Conservation (phyloP, 306 rosid genomes). For the Senna siamea region DNA sequence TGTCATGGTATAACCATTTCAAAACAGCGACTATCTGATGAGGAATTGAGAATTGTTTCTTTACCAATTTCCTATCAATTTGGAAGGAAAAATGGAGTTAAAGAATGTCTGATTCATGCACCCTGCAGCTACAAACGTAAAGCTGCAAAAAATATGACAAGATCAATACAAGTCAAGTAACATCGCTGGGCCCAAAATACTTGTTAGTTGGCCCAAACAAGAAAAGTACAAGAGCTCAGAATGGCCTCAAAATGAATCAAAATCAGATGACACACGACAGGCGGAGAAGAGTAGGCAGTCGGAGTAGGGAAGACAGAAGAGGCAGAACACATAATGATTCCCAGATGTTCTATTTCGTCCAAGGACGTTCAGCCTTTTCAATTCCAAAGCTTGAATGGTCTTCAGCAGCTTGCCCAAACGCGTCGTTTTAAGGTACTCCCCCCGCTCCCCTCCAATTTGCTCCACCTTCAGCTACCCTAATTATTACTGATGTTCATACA, state of each 20-base stretch:
- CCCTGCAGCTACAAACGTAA: no score
- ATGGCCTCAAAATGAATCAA: no score
- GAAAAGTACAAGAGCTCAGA: neutral
- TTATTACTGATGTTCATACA: neutral
- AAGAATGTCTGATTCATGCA: neutral
- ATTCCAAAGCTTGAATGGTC: constrained; percentile 66
- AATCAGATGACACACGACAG: no score
- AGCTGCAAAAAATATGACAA: neutral
- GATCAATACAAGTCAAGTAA: no score
- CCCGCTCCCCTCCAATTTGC: neutral
- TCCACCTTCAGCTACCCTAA: neutral
- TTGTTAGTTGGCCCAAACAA: neutral
- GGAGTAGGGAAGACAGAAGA: neutral
- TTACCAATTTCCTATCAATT: no score
- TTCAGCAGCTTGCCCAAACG: constrained; percentile 71
- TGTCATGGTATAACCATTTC: no score
- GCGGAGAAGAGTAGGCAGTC: no score
- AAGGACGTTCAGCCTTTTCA: constrained; percentile 46
- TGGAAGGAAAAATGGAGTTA: no score
- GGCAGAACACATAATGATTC: constrained; percentile 45
- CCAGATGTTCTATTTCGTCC: constrained; percentile 57
- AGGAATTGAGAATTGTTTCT: neutral
- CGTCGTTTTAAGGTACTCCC: constrained; percentile 66
- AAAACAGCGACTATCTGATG: no score
- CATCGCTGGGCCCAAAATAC: neutral